Percentiles rank a stretch among this genome's conserved stretches.
Conservation (phyloP, 495 filamentous ascomycete genomes). For the Hypomontagnella monticulosa region DNA sequence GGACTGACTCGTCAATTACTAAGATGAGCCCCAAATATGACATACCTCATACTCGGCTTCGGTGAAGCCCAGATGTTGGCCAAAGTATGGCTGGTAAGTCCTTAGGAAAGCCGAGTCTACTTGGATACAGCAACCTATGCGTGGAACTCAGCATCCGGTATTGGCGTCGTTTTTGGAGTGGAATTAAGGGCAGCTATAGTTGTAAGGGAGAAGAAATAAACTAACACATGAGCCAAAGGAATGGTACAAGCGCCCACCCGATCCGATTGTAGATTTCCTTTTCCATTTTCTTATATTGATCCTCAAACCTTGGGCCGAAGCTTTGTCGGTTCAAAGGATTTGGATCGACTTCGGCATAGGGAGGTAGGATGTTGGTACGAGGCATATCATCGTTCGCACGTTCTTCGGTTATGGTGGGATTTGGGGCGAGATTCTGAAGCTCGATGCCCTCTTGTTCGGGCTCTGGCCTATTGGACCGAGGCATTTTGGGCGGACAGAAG, state of each 20-base stretch:
- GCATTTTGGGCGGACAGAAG: background rate
- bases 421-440: background rate
- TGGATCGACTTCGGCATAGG: background rate
- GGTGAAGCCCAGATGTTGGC: background rate
- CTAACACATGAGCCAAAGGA: slow-evolving; percentile 12
- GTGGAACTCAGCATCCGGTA: background rate
- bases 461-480: background rate
- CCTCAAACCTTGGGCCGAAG: background rate
- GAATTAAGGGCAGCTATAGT: background rate
- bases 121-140: slow-evolving; percentile 3
- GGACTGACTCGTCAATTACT: too few species aligned
- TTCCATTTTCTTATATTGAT: background rate
- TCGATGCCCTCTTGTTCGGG: background rate
- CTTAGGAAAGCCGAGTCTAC: background rate
- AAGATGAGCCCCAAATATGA: background rate
- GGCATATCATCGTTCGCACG: background rate
- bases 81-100: background rate
- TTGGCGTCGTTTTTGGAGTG: too few species aligned
- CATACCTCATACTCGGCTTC: slow-evolving; percentile 8
- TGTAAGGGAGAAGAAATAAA: background rate
- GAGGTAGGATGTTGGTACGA: background rate
- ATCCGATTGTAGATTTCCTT: background rate
- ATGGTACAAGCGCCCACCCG: background rate
- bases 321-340: background rate
- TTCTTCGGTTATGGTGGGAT: background rate